Evolutionary conservation across 2,329 filamentous ascomycete genomes (phyloP).

Genomic region (Penicillium palitans): DNA sequence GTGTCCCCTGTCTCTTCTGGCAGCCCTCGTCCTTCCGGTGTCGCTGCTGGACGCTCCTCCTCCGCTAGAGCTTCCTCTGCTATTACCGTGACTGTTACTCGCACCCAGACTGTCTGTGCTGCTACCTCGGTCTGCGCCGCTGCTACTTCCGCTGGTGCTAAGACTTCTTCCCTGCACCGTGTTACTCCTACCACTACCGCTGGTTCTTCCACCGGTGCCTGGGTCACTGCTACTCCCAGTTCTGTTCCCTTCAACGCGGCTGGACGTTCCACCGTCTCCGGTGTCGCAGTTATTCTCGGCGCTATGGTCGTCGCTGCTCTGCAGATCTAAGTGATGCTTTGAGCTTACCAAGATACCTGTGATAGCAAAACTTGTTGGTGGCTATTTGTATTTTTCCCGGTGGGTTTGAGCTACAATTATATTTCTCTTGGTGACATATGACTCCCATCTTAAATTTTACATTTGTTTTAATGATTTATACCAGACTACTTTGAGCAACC

Average conservation of each 20-base stretch:
- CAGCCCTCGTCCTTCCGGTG: background rate
- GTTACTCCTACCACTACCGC: background rate
- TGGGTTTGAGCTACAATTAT: background rate
- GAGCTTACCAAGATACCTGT: background rate
- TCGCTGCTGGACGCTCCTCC: background rate
- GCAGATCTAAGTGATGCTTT: background rate
- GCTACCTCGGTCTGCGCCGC: background rate
- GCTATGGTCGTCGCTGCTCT: background rate
- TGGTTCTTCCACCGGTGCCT: background rate
- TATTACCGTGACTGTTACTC: background rate
- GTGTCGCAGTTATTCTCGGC: background rate
- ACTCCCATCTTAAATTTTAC: background rate
- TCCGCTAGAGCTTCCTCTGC: background rate
- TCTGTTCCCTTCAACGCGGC: background rate
- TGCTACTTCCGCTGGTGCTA: background rate
- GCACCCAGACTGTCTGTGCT: background rate
- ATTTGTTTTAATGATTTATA: background rate
- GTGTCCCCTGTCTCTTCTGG: background rate
- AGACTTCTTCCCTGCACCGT: background rate
- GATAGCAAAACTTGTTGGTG: background rate
- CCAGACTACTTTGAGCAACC: background rate
- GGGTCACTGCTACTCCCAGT: background rate
- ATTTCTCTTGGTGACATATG: background rate
- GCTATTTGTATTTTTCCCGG: background rate
- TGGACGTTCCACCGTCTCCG: background rate